Evolutionary conservation across 2,329 filamentous ascomycete genomes (phyloP), one percentile per base, ranked within the genome.

Genomic region (Penicillium sp.): DNA sequence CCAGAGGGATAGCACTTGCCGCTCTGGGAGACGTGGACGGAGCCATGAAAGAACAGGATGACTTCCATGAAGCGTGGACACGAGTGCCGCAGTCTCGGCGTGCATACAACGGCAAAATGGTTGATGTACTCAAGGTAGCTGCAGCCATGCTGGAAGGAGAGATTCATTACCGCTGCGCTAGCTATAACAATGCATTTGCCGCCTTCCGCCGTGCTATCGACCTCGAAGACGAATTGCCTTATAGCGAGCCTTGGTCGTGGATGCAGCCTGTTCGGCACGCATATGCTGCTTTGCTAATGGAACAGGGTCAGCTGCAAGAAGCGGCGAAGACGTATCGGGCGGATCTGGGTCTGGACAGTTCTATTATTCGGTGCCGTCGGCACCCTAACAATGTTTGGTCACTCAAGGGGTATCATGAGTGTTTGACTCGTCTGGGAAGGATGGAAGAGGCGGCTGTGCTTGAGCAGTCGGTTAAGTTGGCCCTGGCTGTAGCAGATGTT

Each of bases 351-450:
- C 63, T 87, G 3, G 79, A 82, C 47, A 74, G 78, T 13, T 81
- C 79, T 1, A 68, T 90, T 0, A 85, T 87, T 0, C 78, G 88
- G 11, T 82, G 87, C 0, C 76, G 84, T 42, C 82, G 83, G 52
- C 89, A 91, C 70, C 86, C 83, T 1, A 87, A 87, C 44, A 91
- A 91, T 62, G 84, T 91, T 0, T 91, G 89, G 89, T 82, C 87
- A 1, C 70, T 91, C 50, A 86, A 90, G 60, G 89, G 89, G 0
- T 88, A 85, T 62, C 81, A 90, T 61, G 89, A 91, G 73, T 90
- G 89, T 66, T 66, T 91, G 44, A 58, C 79, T 4, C 82, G 77
- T 57, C 65, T 87, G 13, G 84, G 82, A 0, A 73, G 77, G 22
- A 62, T 49, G 5, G 74, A 71, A 0, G 81, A 84, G 62, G 81